Base-by-base conservation (phyloP, 768 basidiomycete genomes). In the Xanthoconium stramineum region DNA sequence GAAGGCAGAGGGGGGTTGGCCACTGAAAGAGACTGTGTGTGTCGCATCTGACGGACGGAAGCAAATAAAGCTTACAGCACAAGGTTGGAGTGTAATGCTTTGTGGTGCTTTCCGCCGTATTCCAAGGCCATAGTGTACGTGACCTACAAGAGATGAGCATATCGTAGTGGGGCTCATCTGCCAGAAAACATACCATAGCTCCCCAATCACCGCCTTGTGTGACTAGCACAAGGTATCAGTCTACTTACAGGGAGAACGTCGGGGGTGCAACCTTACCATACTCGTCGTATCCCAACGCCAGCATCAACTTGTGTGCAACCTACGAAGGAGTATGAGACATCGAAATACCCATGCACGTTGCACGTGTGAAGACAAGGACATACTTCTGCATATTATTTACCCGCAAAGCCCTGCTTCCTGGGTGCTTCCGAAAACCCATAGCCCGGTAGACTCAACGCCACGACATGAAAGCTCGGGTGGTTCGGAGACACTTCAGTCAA, bases 361-460 rank as follows among this genome's bases (percentile, higher is more conserved):
- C 14, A 28, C 17, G 19, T 6, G 48, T 2, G 29, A 47, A 35
- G 12, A 35, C 33, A 9, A 6, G 24, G 24, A 50, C 54, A 24
- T 47, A 80, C 84, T 70, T 86, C 82, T 1, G 83, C 83, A 47
- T 80, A 84, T 42, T 85, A 82, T 19, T 65, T 56, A 0, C 69
- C 35, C 10, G 57, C 63, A 57, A 86, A 86, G 15, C 24, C 28
- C 13, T 74, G 75, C 63, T 79, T 79, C 46, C 65, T 79, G 0
- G 82, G 78, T 0, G 78, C 82, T 40, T 82, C 77, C 0, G 85
- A 85, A 66, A 85, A 86, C 0, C 83, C 84, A 65, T 69, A 87
- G 0, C 83, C 83, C 9, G 84, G 86, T 15, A 86, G 61, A 61
- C 84, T 80, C 36, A 78, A 58, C 0, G 80, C 80, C 0, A 44